Percentiles rank a stretch among this genome's conserved stretches.
Conservation (phyloP, 768 basidiomycete genomes). For the Cytidiella melzeri region DNA sequence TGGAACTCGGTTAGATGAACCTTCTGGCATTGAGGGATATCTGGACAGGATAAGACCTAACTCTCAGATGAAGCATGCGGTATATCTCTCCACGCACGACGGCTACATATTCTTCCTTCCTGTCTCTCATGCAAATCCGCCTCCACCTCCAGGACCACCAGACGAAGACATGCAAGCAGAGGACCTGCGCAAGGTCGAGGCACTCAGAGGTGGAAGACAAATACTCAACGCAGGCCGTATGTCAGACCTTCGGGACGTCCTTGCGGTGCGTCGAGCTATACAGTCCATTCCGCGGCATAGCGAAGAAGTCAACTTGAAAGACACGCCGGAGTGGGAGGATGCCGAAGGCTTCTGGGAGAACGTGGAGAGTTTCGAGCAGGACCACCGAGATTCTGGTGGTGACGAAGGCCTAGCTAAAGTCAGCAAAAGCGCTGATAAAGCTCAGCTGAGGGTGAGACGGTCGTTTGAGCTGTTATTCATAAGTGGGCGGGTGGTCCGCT, state of each 20-base stretch:
- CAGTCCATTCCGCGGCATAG: constrained; percentile 33
- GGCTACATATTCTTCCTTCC: constrained; percentile 63
- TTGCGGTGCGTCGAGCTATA: constrained; percentile 57
- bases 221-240: constrained; percentile 60
- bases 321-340: constrained; percentile 20
- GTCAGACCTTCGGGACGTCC: constrained; percentile 66
- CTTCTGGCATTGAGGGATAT: constrained; percentile 83
- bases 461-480: constrained; percentile 74
- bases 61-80: constrained; percentile 46
- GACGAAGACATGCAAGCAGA: constrained; percentile 24
- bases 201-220: constrained; percentile 57
- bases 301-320: constrained; percentile 9
- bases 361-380: constrained; percentile 37
- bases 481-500: constrained; percentile 62
- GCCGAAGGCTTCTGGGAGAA: constrained; percentile 30
- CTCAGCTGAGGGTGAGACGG: constrained; percentile 47
- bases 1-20: constrained; percentile 55
- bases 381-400: constrained; percentile 63
- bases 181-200: constrained; percentile 45
- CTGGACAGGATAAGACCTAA: constrained; percentile 63
- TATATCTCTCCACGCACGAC: constrained; percentile 70
- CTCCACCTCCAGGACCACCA: constrained; percentile 56
- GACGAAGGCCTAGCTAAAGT: constrained; percentile 42
- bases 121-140: constrained; percentile 53
- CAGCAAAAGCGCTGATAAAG: constrained; percentile 31